A percentile compares a stretch with the other conserved stretches of the same genome.
phyloP scores from a whole-genome alignment of 805 yeast genomes.

The Grigorovia jiainica region DNA sequence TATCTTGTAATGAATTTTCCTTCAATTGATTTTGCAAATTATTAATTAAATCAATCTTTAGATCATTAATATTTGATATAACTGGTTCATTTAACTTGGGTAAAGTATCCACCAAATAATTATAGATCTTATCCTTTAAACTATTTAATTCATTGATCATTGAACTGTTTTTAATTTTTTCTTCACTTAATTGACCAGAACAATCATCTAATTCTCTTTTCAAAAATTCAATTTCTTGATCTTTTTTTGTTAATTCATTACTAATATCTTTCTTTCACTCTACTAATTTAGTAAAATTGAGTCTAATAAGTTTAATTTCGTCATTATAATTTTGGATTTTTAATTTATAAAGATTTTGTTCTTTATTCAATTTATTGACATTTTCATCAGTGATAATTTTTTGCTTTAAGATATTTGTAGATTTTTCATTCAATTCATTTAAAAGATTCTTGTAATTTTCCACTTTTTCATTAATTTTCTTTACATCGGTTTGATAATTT shows the following conservation, averaged over 20 bases:
- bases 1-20: neutral
- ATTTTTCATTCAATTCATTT: slow-evolving; percentile 14
- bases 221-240: slow-evolving; percentile 29
- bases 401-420: slow-evolving; percentile 15
- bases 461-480: slow-evolving; percentile 15
- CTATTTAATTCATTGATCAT: slow-evolving; percentile 14
- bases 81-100: neutral
- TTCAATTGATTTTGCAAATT: neutral
- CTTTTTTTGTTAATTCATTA: slow-evolving; percentile 16
- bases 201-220: slow-evolving; percentile 33
- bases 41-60: neutral
- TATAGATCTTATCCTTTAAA: slow-evolving; percentile 5
- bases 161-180: slow-evolving; percentile 30
- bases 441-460: slow-evolving; percentile 18
- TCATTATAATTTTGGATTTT: slow-evolving; percentile 14
- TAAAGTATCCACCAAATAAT: neutral
- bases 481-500: slow-evolving; percentile 15
- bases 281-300: slow-evolving; percentile 19
- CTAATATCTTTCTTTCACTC: slow-evolving; percentile 15
- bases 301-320: slow-evolving; percentile 16
- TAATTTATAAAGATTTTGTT: slow-evolving; percentile 11
- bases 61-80: neutral
- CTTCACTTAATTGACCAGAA: slow-evolving; percentile 39
- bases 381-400: slow-evolving; percentile 16
- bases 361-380: slow-evolving; percentile 18